phyloP scores from a whole-genome alignment of 148 eudicot genomes.

The Rhododendron ferrugineum region DNA sequence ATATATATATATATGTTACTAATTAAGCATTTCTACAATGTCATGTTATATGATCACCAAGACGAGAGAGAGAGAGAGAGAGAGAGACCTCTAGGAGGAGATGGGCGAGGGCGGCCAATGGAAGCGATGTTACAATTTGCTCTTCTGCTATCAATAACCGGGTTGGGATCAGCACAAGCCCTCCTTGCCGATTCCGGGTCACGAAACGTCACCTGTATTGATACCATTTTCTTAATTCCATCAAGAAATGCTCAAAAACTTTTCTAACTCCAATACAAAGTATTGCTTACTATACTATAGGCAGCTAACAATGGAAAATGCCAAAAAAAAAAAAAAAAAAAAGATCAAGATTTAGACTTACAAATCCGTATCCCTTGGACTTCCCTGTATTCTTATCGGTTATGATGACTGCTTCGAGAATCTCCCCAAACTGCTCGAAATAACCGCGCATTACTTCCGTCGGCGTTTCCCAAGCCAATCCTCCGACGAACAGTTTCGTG shows the following conservation, averaged over 20 bases:
- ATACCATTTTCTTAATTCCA: neutral
- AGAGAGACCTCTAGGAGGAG: constrained; percentile 58
- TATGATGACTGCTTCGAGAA: constrained; percentile 87
- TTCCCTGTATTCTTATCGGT: constrained; percentile 75
- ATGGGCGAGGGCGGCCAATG: constrained; percentile 70
- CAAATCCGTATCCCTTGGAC: constrained; percentile 96
- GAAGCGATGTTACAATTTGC: constrained; percentile 96
- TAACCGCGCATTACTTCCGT: constrained; percentile 65
- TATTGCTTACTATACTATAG: too few relatives aligned
- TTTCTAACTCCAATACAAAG: neutral
- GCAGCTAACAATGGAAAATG: neutral
- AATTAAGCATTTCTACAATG: too few relatives aligned
- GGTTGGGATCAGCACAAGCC: constrained; percentile 72
- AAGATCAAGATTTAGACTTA: constrained; percentile 26
- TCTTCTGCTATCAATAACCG: constrained; percentile 82
- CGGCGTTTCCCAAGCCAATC: constrained; percentile 92
- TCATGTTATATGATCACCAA: neutral
- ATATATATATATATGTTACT: too few relatives aligned
- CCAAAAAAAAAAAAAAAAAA: neutral
- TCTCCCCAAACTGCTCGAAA: constrained; percentile 82
- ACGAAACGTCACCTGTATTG: constrained; percentile 60
- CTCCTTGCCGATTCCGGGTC: constrained; percentile 72
- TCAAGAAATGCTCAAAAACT: neutral
- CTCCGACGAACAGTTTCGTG: constrained; percentile 86
- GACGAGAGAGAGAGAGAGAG: constrained; percentile 1